Evolutionary conservation across 768 basidiomycete genomes (phyloP).

Genomic region (Boletellus ananas): DNA sequence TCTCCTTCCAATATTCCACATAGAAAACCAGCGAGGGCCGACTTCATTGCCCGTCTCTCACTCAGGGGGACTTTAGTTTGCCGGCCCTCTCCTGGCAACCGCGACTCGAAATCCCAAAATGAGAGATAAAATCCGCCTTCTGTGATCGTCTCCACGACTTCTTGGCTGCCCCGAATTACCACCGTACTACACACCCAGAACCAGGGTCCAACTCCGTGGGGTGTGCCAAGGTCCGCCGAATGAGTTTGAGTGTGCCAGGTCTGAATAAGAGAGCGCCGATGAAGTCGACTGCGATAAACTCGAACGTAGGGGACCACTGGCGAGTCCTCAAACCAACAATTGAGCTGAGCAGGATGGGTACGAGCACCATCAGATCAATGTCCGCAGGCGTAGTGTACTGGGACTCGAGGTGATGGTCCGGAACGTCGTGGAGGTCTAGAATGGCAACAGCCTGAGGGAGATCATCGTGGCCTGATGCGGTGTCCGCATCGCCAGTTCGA

Average conservation of each 20-base stretch:
- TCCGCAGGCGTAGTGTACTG: constrained; percentile 12
- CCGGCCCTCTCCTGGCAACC: too few relatives aligned
- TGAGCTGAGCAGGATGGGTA: constrained; percentile 11
- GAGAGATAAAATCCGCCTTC: constrained; percentile 3
- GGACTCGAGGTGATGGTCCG: not conserved
- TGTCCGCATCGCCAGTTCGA: not conserved
- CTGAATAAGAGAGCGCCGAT: constrained; percentile 13
- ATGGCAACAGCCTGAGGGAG: not conserved
- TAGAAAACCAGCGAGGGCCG: too few relatives aligned
- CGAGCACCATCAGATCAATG: constrained; percentile 10
- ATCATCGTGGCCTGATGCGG: not conserved
- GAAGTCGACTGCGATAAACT: constrained; percentile 6
- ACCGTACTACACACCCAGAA: constrained; percentile 4
- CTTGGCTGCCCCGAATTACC: not conserved
- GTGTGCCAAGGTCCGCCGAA: not conserved
- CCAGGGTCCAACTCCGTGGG: not conserved
- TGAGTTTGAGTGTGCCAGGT: constrained; percentile 6
- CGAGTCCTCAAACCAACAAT: constrained; percentile 6
- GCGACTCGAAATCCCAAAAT: not conserved
- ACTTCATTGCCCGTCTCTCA: too few relatives aligned
- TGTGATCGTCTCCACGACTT: constrained; percentile 2
- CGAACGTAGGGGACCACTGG: constrained; percentile 1
- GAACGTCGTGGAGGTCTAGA: constrained; percentile 3
- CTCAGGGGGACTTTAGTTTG: too few relatives aligned
- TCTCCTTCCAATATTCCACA: not conserved